Evolutionary conservation across 495 filamentous ascomycete species (phyloP).

Genomic region (Tuber aestivum): DNA sequence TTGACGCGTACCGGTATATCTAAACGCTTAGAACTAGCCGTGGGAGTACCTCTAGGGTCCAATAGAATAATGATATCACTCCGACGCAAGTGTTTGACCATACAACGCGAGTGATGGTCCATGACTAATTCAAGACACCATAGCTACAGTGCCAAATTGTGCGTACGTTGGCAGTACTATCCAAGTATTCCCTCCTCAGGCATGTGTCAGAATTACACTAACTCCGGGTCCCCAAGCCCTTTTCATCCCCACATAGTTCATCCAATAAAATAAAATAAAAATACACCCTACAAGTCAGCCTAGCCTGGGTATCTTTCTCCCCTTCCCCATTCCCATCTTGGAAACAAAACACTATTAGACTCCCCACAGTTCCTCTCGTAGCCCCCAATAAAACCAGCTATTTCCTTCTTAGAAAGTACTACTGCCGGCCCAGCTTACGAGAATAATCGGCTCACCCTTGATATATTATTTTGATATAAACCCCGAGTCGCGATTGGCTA

Average conservation of each 20-base stretch:
- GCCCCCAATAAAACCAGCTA: not conserved
- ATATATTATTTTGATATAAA: not conserved
- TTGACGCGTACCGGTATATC: not conserved
- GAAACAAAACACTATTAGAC: not conserved
- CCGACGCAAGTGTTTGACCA: not conserved
- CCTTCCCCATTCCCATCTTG: not conserved
- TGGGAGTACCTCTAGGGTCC: not conserved
- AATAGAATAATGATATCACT: not conserved
- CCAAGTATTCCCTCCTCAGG: not conserved
- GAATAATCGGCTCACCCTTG: not conserved
- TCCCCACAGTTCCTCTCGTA: not conserved
- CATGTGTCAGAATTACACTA: not conserved
- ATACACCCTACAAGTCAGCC: not conserved
- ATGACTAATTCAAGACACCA: not conserved
- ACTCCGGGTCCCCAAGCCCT: not conserved
- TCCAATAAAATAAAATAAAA: fast-evolving
- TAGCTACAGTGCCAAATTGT: not conserved
- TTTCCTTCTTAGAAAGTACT: not conserved
- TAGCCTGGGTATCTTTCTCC: not conserved
- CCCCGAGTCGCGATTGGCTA: not conserved
- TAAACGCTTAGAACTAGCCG: not conserved
- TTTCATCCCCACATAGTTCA: not conserved
- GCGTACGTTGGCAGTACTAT: not conserved
- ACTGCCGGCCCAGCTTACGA: not conserved
- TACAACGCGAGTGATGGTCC: not conserved